Evolutionary conservation across 257 asterid genomes (phyloP).

Genomic region (Anisodus tanguticus): DNA sequence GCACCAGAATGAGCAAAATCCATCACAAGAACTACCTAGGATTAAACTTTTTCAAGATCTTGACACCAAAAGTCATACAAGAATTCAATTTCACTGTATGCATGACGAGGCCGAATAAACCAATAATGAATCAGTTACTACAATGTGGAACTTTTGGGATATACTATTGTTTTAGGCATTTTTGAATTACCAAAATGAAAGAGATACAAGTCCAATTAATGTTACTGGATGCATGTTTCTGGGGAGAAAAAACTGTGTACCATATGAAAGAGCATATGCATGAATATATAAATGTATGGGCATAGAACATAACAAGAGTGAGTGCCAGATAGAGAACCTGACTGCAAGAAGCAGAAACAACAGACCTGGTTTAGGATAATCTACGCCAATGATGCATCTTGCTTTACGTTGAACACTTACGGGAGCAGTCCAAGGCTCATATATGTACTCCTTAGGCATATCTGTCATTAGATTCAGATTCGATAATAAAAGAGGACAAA

Average conservation of each 20-base stretch:
- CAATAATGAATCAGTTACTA: background rate
- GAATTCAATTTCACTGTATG: background rate
- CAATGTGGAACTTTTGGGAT: background rate
- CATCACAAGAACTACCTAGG: background rate
- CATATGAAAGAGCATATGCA: background rate
- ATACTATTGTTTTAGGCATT: background rate
- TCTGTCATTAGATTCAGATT: conserved; percentile 49
- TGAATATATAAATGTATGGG: background rate
- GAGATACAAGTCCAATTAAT: background rate
- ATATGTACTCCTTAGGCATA: conserved; percentile 95
- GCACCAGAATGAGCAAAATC: background rate
- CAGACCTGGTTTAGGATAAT: conserved; percentile 96
- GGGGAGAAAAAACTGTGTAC: background rate
- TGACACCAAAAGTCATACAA: background rate
- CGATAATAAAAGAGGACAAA: background rate
- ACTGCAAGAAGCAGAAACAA: conserved; percentile 11
- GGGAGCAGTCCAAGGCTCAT: conserved; percentile 98
- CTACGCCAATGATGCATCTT: conserved; percentile 81
- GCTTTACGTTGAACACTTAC: conserved; percentile 76
- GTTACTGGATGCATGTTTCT: background rate
- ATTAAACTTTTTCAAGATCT: background rate
- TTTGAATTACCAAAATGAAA: conserved; percentile 1
- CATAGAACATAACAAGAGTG: background rate
- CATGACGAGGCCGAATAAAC: background rate
- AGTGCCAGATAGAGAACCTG: background rate